Evolutionary conservation across 805 yeast genomes (phyloP), one percentile per base, ranked within the genome.

Genomic region (Scheffersomyces stipitis): DNA sequence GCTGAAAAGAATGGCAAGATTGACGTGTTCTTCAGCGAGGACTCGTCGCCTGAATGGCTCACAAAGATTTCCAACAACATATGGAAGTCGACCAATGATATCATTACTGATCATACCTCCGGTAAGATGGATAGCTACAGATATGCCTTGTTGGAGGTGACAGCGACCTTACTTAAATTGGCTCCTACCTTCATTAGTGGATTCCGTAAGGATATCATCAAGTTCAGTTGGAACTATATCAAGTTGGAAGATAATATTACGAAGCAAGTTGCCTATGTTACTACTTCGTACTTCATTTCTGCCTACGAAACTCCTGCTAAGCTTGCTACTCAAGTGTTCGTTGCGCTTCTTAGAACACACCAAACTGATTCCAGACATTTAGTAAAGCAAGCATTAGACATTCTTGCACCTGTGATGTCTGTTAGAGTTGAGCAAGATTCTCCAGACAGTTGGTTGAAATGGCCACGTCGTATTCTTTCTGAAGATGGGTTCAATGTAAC

Each of bases 181-280:
- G 81, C 86, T 1, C 80, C 95, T 0, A 58, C 64, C 0, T 60
- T 71, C 8, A 71, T 87, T 17, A 64, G 75, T 5, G 83, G 78
- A 12, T 72, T 76, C 46, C 72, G 86, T 29, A 91, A 88, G 54
- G 96, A 89, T 49, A 79, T 93, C 29, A 87, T 93, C 58, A 88
- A 87, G 58, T 93, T 89, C 64, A 85, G 89, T 49, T 93, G 99
- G 99, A 86, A 86, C 48, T 86, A 82, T 51, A 83, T 93, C 53
- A 87, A 87, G 48, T 66, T 90, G 22, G 97, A 90, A 44, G 99
- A 93, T 55, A 76, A 81, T 34, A 76, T 89, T 34, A 79, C 95
- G 17, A 93, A 93, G 54, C 96, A 90, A 49, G 86, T 93, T 3
- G 97, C 98, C 0, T 90, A 91, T 56, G 86, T 89, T 22, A 80